Conservation (phyloP, 352 stramenopile species). For the Phytophthora chlamydospora region DNA sequence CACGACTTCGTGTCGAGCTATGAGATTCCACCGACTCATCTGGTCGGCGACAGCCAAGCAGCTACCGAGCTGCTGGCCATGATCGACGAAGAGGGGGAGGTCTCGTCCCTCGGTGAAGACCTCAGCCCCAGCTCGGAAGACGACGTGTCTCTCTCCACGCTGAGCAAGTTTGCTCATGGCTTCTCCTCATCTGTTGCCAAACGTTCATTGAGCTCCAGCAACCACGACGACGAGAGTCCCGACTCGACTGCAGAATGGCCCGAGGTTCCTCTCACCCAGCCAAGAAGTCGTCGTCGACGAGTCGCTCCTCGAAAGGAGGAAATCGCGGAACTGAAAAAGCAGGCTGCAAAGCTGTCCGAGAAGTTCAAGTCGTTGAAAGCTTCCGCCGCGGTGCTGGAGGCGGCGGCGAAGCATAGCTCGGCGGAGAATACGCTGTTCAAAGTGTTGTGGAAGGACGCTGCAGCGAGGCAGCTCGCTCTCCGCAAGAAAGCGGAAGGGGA, state of each 20-base stretch:
- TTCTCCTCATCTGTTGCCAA: not conserved
- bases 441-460: constrained; percentile 20
- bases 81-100: constrained; percentile 5
- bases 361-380: constrained; percentile 7
- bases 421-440: not conserved
- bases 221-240: not conserved
- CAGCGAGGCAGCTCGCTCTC: constrained; percentile 7
- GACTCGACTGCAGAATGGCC: constrained; percentile 9
- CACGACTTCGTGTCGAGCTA: constrained; percentile 24
- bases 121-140: constrained; percentile 7
- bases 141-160: constrained; percentile 3
- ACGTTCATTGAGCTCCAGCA: not conserved
- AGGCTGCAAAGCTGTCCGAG: not conserved
- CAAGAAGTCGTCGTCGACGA: constrained; percentile 9
- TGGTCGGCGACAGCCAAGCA: not conserved
- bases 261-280: not conserved
- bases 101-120: not conserved
- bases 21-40: not conserved
- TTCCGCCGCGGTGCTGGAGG: not conserved
- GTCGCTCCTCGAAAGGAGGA: constrained; percentile 20
- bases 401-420: not conserved
- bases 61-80: constrained; percentile 2
- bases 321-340: constrained; percentile 13
- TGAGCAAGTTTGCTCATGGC: not conserved
- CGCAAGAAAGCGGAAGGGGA: constrained; percentile 8